Evolutionary conservation across 495 filamentous ascomycete species (phyloP).

Genomic region (Physcia stellaris): DNA sequence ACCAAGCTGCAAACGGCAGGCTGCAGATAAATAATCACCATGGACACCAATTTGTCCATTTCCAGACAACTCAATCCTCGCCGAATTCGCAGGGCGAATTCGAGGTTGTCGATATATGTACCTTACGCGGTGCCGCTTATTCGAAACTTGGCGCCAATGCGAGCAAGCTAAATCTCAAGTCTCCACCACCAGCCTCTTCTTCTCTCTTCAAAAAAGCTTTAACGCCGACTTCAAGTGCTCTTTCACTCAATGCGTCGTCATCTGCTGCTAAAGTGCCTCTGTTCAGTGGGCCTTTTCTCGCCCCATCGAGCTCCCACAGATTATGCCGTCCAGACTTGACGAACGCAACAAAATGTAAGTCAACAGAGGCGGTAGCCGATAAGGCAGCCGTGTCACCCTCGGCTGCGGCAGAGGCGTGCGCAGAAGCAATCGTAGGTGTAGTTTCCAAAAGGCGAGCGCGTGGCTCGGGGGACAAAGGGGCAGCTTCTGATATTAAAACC

Average conservation of each 20-base stretch:
- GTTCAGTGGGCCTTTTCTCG: conserved; percentile 57
- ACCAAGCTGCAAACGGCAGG: too few species aligned
- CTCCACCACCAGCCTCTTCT: conserved; percentile 26
- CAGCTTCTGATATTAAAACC: conserved; percentile 15
- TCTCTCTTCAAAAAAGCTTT: conserved; percentile 51
- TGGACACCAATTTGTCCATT: too few species aligned
- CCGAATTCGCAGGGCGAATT: too few species aligned
- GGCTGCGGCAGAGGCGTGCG: conserved; percentile 55
- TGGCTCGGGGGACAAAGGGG: conserved; percentile 24
- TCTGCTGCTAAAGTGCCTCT: conserved; percentile 45
- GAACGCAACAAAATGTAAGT: conserved; percentile 69
- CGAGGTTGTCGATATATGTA: not conserved
- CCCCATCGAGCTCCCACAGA: conserved; percentile 75
- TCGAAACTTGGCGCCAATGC: conserved; percentile 44
- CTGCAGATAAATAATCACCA: too few species aligned
- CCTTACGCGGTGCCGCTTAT: too few species aligned
- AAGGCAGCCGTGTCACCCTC: conserved; percentile 56
- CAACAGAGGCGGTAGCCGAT: conserved; percentile 43
- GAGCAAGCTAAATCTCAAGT: conserved; percentile 54
- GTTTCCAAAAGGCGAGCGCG: conserved; percentile 58
- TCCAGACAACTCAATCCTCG: too few species aligned
- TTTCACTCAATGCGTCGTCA: conserved; percentile 58
- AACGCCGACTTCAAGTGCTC: conserved; percentile 48
- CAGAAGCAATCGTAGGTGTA: conserved; percentile 48
- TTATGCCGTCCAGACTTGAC: conserved; percentile 51